A percentile compares a stretch with the other conserved stretches of the same genome.
These are phyloP conservation scores for Colletotrichum filicis DNA, from an alignment of 2,329 filamentous ascomycete species.

Conservation along the genomic window DNA sequence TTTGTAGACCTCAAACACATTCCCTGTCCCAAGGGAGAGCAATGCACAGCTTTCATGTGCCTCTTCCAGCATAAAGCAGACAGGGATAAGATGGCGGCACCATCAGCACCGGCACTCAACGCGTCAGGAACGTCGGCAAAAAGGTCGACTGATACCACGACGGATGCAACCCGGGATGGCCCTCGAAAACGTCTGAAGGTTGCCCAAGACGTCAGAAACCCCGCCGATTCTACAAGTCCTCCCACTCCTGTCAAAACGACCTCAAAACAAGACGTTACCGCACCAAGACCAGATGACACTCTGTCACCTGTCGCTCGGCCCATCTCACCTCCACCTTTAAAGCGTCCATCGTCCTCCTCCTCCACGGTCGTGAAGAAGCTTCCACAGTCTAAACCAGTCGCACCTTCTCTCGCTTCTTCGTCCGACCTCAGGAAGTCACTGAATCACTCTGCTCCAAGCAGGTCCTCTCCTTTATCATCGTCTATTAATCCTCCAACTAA, in stretches of 20 bases:
- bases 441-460: conserved; percentile 17
- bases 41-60: conserved; percentile 61
- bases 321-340: conserved; percentile 48
- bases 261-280: conserved; percentile 34
- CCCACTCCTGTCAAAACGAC: conserved; percentile 31
- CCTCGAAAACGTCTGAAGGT: conserved; percentile 45
- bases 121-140: conserved; percentile 25
- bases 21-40: conserved; percentile 60
- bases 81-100: conserved; percentile 36
- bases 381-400: not conserved
- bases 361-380: conserved; percentile 10
- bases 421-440: conserved; percentile 16
- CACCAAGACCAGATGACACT: conserved; percentile 35
- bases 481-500: conserved; percentile 20
- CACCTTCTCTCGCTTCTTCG: conserved; percentile 29
- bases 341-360: conserved; percentile 3
- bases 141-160: conserved; percentile 26
- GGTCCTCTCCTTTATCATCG: conserved; percentile 27
- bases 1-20: conserved; percentile 55
- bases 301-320: conserved; percentile 41
- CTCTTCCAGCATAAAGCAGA: conserved; percentile 59
- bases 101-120: conserved; percentile 22
- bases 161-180: conserved; percentile 42
- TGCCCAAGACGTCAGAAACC: conserved; percentile 33
- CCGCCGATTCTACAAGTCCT: conserved; percentile 27